phyloP scores from a whole-genome alignment of 2,329 filamentous ascomycete genomes.

The Fusarium musae region DNA sequence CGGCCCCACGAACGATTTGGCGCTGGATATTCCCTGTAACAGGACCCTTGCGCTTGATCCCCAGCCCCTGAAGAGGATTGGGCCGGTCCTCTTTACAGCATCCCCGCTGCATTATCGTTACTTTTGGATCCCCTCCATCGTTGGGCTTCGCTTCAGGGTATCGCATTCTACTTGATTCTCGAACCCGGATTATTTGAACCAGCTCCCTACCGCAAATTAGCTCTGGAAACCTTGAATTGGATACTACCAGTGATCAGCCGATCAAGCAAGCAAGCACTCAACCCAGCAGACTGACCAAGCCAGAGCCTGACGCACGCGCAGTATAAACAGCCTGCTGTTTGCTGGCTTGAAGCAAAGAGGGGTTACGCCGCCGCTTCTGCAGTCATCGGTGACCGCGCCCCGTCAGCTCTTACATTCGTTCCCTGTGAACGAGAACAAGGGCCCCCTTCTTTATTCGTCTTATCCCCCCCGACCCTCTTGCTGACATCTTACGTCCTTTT shows the following conservation, averaged over 20 bases:
- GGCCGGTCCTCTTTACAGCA: constrained; percentile 23
- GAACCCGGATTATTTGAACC: constrained; percentile 18
- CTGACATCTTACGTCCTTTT: constrained; percentile 47
- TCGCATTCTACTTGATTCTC: constrained; percentile 11
- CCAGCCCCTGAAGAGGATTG: constrained; percentile 31
- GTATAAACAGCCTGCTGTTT: constrained; percentile 33
- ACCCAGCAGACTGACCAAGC: constrained; percentile 20
- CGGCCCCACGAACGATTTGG: constrained; percentile 4
- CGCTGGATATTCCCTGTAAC: constrained; percentile 15
- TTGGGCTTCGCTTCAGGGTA: constrained; percentile 20
- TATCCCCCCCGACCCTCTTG: constrained; percentile 44
- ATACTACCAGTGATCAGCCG: constrained; percentile 29
- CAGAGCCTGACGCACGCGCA: constrained; percentile 34
- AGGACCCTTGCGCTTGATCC: constrained; percentile 30
- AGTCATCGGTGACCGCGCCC: constrained; percentile 40
- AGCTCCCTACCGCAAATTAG: constrained; percentile 15
- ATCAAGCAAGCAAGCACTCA: constrained; percentile 17
- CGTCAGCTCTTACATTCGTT: constrained; percentile 43
- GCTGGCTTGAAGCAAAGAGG: constrained; percentile 38
- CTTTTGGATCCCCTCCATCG: constrained; percentile 28
- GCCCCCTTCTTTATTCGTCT: constrained; percentile 42
- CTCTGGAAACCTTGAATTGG: constrained; percentile 12
- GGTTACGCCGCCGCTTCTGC: constrained; percentile 43
- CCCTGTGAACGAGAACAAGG: constrained; percentile 38
- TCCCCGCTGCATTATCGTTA: constrained; percentile 27